Percentiles rank a stretch among this genome's conserved stretches.
Conservation (phyloP, 306 rosid genomes). For the Medicago truncatula region MtrunA17r5.0-ANR NC_053043.1:38527501-38528000, state of each 20-base stretch:
- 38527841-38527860: slow-evolving; percentile 66
- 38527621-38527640: slow-evolving; percentile 28
- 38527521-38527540: slow-evolving; percentile 23
- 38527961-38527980: slow-evolving; percentile 8
- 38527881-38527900: slow-evolving; percentile 85
- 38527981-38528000: slow-evolving; percentile 30
- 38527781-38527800: slow-evolving; percentile 72
- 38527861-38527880: slow-evolving; percentile 90
- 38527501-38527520: slow-evolving; percentile 10
- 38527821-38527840: slow-evolving; percentile 86
- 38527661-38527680: slow-evolving; percentile 16
- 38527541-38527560: slow-evolving; percentile 33
- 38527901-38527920: slow-evolving; percentile 58
- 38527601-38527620: slow-evolving; percentile 21
- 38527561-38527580: slow-evolving; percentile 30
- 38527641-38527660: slow-evolving; percentile 26
- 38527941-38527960: slow-evolving; percentile 21
- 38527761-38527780: slow-evolving; percentile 61
- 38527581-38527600: slow-evolving; percentile 20
- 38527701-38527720: slow-evolving; percentile 88
- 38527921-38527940: slow-evolving; percentile 5
- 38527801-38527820: slow-evolving; percentile 87
- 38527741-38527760: slow-evolving; percentile 66
- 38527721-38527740: slow-evolving; percentile 94
- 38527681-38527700: slow-evolving; percentile 37